Evolutionary conservation across 2,329 filamentous ascomycete genomes (phyloP).

Genomic region (Xylariaceae sp.): DNA sequence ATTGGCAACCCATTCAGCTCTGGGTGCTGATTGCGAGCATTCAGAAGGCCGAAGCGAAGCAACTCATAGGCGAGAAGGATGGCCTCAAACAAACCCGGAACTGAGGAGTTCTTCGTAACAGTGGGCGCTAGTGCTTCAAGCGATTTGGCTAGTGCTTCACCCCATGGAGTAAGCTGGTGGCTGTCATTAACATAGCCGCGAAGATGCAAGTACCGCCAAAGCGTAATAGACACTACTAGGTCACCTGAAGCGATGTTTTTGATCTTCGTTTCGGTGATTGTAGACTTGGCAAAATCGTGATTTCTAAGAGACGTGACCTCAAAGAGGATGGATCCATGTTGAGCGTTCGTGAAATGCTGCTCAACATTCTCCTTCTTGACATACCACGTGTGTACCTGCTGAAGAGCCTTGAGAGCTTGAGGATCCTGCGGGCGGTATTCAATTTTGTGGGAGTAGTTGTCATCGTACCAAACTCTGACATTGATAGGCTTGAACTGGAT

Average conservation of each 20-base stretch:
- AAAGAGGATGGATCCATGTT: slow-evolving; percentile 57
- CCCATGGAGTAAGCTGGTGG: slow-evolving; percentile 85
- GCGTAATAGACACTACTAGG: slow-evolving; percentile 71
- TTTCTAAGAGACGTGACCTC: slow-evolving; percentile 73
- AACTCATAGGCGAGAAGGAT: slow-evolving; percentile 86
- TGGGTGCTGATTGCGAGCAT: slow-evolving; percentile 65
- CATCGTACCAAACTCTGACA: slow-evolving; percentile 84
- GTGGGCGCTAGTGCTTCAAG: slow-evolving; percentile 66
- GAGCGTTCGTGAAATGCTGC: slow-evolving; percentile 52
- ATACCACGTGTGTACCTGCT: slow-evolving; percentile 69
- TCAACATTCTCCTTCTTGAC: slow-evolving; percentile 66
- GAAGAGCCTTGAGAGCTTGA: slow-evolving; percentile 51
- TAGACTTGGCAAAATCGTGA: slow-evolving; percentile 71
- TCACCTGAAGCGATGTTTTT: slow-evolving; percentile 70
- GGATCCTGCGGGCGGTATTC: slow-evolving; percentile 59
- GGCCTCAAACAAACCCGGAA: slow-evolving; percentile 71
- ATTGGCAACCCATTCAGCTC: slow-evolving; percentile 62
- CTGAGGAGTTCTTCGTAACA: slow-evolving; percentile 50
- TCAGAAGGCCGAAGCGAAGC: slow-evolving; percentile 78
- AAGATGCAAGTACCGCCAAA: slow-evolving; percentile 90
- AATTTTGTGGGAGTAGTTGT: slow-evolving; percentile 70
- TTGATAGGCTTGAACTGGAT: slow-evolving; percentile 80
- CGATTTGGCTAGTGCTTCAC: slow-evolving; percentile 75
- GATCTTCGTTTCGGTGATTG: slow-evolving; percentile 63
- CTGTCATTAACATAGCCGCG: slow-evolving; percentile 81